These are phyloP conservation scores for Rhynchospora tenuis DNA, from an alignment of 176 grass and related monocot species.

Conservation along the genomic window DNA sequence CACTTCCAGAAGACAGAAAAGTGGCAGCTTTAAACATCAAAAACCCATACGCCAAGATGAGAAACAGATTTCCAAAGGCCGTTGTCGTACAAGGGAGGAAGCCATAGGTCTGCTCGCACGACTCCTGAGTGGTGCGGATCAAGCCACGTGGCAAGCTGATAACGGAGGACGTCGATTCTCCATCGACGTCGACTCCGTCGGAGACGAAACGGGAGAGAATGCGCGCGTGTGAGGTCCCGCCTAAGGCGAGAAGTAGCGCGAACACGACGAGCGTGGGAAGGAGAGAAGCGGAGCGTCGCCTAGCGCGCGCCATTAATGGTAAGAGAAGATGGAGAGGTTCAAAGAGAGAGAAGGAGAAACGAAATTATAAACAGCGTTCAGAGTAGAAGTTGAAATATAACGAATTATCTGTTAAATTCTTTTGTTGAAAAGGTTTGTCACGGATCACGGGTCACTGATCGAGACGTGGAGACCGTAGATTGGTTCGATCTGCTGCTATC, in stretches of 20 bases:
- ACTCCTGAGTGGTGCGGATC: slow-evolving; percentile 19
- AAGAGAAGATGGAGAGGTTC: neutral
- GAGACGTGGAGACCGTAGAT: too few species aligned
- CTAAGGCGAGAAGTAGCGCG: slow-evolving; percentile 33
- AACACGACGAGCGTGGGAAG: slow-evolving; percentile 36
- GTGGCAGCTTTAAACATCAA: slow-evolving; percentile 93
- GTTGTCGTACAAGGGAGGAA: slow-evolving; percentile 95
- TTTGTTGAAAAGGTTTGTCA: too few species aligned
- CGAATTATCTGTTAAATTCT: neutral
- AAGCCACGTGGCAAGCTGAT: slow-evolving; percentile 2
- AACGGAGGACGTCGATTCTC: slow-evolving; percentile 34
- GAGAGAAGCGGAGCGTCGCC: slow-evolving; percentile 32
- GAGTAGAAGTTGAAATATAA: neutral
- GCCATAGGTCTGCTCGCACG: slow-evolving; percentile 75
- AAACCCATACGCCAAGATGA: slow-evolving; percentile 69
- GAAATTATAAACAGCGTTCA: neutral
- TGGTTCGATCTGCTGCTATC: neutral
- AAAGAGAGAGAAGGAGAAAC: neutral
- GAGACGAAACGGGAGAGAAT: slow-evolving; percentile 31
- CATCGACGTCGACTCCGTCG: slow-evolving; percentile 22
- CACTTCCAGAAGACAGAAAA: slow-evolving; percentile 69
- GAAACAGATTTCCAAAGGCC: slow-evolving; percentile 75
- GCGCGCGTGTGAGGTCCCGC: slow-evolving; percentile 40
- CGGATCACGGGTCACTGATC: too few species aligned
- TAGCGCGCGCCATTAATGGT: slow-evolving; percentile 37